phyloP scores from a whole-genome alignment of 345 rosid genomes.

The Rhodomyrtus tomentosa region DNA sequence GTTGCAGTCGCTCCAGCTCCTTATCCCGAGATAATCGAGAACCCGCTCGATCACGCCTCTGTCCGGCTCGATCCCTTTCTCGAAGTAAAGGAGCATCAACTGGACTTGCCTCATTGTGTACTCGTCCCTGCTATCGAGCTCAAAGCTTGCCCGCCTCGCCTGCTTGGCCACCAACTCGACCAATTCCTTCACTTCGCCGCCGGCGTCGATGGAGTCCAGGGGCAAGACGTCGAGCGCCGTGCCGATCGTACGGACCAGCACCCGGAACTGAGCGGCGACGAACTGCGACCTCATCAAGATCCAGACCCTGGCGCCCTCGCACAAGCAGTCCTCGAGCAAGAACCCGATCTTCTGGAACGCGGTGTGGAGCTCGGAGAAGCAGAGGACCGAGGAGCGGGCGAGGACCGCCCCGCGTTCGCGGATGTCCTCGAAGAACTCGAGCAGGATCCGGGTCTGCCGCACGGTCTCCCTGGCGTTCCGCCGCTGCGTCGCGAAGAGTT shows the following conservation, averaged over 20 bases:
- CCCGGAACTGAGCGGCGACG: conserved; percentile 38
- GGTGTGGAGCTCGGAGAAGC: conserved; percentile 58
- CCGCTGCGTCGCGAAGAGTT: conserved; percentile 41
- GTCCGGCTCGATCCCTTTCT: conserved; percentile 42
- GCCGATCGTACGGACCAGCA: conserved; percentile 32
- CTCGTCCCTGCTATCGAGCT: conserved; percentile 38
- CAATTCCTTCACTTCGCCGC: conserved; percentile 58
- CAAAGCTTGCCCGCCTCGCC: conserved; percentile 30
- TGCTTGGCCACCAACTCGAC: conserved; percentile 59
- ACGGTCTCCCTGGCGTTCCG: conserved; percentile 31
- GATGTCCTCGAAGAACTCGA: conserved; percentile 48
- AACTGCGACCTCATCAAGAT: conserved; percentile 42
- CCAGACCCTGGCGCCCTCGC: conserved; percentile 52
- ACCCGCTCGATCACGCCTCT: conserved; percentile 23
- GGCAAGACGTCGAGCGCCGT: conserved; percentile 51
- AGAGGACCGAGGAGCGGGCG: conserved; percentile 21
- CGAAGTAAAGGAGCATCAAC: conserved; percentile 28
- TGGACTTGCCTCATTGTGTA: conserved; percentile 20
- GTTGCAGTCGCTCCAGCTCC: conserved; percentile 49
- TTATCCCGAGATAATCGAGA: conserved; percentile 39
- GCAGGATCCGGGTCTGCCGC: conserved; percentile 41
- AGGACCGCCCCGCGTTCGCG: conserved; percentile 16
- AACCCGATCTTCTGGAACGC: conserved; percentile 58
- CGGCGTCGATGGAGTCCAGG: conserved; percentile 28
- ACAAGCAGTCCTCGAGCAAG: conserved; percentile 57